Evolutionary conservation across 1,284 basidiomycete species (phyloP), one percentile per base, ranked within the genome.

Genomic region (Tetrapyrgos nigripes): DNA sequence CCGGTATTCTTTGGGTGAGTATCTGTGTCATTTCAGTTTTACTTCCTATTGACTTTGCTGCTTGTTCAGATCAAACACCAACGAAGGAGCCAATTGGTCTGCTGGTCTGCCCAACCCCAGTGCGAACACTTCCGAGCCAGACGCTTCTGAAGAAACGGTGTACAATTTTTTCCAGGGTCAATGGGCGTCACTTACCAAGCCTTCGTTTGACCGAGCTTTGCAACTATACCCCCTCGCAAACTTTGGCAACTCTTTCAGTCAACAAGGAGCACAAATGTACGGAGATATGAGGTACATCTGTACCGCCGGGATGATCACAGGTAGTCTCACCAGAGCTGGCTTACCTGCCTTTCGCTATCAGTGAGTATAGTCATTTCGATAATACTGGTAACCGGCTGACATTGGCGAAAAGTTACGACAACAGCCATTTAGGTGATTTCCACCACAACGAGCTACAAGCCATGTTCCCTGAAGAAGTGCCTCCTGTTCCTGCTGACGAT

Each of bases 61-160:
- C 14, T 49, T 28, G 10, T 24, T 5, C 28, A 63, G 62, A 24
- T 61, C 60, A 8, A 64, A 64, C 50, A 61, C 62, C 3, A 57
- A 61, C 44, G 62, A 64, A 52, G 62, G 60, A 21, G 59, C 60
- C 4, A 51, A 60, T 28, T 64, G 62, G 62, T 64, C 60, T 3
- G 53, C 43, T n/a, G 24, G 27, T 19, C 26, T 64, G 9, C 47
- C 45, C 5, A 53, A 59, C 19, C 59, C 62, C 11, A 40, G 33
- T 27, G 62, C 62, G 1, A 64, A 64, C 33, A 59, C 62, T 13
- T 58, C 54, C 13, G 52, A 55, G 45, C 54, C 62, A 2, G 50
- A 57, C 28, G 57, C 57, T 3, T 57, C 53, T 13, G 52, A 59
- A 45, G 40, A 46, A 24, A 61, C 62, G 13, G 57, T 59, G 1